Conservation (phyloP, 148 eudicot genomes). For the Rhododendron kiyosumense region DNA sequence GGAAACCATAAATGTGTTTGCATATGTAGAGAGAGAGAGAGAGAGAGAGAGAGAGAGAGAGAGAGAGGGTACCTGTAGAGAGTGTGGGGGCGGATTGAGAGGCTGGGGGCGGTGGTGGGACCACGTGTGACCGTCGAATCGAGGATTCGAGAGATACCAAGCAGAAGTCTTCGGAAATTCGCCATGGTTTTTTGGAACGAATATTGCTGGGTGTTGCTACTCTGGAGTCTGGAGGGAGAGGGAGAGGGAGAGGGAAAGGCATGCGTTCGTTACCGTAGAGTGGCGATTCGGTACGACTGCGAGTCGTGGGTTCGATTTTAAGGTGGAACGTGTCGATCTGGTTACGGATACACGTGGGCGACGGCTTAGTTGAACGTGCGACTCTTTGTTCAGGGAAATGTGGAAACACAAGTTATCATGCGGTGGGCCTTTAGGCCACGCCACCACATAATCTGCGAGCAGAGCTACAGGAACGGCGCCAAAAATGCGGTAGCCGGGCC, state of each 20-base stretch:
- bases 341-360: not conserved
- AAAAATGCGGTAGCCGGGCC: too few species aligned
- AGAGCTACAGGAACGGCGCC: too few species aligned
- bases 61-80: slow-evolving; percentile 17
- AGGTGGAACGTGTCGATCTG: not conserved
- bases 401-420: not conserved
- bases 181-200: slow-evolving; percentile 15
- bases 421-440: not conserved
- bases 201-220: too few species aligned
- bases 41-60: not conserved
- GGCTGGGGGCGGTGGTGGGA: not conserved
- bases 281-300: not conserved
- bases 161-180: slow-evolving; percentile 35
- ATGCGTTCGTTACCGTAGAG: not conserved
- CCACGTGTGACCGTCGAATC: slow-evolving; percentile 2
- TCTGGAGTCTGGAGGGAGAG: too few species aligned
- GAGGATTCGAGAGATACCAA: slow-evolving; percentile 30
- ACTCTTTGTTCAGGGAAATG: not conserved
- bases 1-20: too few species aligned
- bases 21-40: not conserved
- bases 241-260: not conserved
- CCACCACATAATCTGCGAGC: too few species aligned
- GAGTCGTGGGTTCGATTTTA: not conserved
- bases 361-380: not conserved
- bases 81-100: slow-evolving; percentile 6